phyloP scores from a whole-genome alignment of 768 basidiomycete genomes.

The Phanerodontia chrysosporium region DNA sequence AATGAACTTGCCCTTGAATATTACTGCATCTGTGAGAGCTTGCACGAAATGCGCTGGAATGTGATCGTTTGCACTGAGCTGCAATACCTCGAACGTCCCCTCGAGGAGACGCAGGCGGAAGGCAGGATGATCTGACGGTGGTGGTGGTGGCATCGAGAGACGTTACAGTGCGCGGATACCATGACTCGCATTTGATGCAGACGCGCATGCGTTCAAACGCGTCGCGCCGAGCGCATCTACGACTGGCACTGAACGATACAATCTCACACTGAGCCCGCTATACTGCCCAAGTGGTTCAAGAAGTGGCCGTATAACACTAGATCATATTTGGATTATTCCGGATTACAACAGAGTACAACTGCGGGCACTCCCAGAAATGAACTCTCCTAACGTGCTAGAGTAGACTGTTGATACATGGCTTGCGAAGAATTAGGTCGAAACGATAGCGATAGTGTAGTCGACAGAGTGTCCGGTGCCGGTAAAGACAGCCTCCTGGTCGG shows the following conservation, averaged over 20 bases:
- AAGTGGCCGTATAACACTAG: too few species aligned
- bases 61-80: conserved; percentile 31
- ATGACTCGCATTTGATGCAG: neutral
- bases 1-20: conserved; percentile 28
- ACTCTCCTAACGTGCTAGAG: too few species aligned
- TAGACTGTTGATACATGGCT: too few species aligned
- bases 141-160: conserved; percentile 23
- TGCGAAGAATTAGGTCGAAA: conserved; percentile 10
- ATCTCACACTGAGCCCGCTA: too few species aligned
- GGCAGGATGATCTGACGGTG: conserved; percentile 41
- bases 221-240: neutral
- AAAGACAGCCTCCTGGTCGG: conserved; percentile 33
- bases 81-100: conserved; percentile 42
- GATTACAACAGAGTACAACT: too few species aligned
- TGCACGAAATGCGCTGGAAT: conserved; percentile 1
- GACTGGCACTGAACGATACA: too few species aligned
- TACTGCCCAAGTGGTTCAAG: too few species aligned
- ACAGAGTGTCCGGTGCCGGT: conserved; percentile 24
- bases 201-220: neutral
- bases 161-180: neutral
- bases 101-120: conserved; percentile 45
- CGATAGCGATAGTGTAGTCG: conserved; percentile 24
- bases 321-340: too few species aligned
- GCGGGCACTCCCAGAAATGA: too few species aligned
- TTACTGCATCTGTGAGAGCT: neutral